Base-by-base conservation (phyloP, 768 basidiomycete genomes). In the Auricularia sp. region DNA sequence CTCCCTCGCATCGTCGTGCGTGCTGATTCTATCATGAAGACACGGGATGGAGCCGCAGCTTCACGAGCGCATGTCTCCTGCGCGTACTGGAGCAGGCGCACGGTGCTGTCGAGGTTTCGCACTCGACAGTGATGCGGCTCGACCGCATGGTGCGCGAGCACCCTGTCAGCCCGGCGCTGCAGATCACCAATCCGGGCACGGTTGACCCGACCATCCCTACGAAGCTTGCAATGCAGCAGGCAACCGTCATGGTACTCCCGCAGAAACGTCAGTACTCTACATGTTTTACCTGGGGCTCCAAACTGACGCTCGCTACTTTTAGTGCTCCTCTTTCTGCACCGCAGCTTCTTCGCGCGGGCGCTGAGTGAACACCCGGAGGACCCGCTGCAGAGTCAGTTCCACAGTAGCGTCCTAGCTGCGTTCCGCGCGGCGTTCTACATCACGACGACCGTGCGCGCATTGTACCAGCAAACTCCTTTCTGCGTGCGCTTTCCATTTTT, bases 331-430 rank as follows among this genome's bases (percentile, higher is more conserved):
- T 88, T 88, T 70, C 81, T 89, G 60, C 87, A 89, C 71, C 85
- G 88, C 14, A 85, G 86, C 68, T 90, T 87, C 77, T 88, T 90
- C 68, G 85, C 87, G 3, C 85, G 87, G 70, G 88, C 87, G 3
- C 79, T 90, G 42, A 78, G 80, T 29, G 87, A 82, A 61, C 80
- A 81, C 64, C 83, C 89, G 3, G 73, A 74, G 4, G 84, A 90
- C 72, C 89, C 89, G 23, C 82, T 90, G 73, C 83, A 81, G 71
- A 86, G 84, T 67, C 82, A 77, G 64, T 88, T 84, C 68, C 85
- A 84, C 4, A 82, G 84, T 3, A 86, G 86, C 3, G 87, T 87
- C 73, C 74, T 88, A 51, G 85, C 86, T 8, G 87, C 85, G 7
- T 87, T 86, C 71, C 80, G 83, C 43, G 47, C 47, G 47, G 47